A percentile compares a stretch with the other conserved stretches of the same genome.
These are phyloP conservation scores for Marchantia paleacea DNA, from an alignment of 225 moss, liverwort and hornwort species.

Conservation along the genomic window DNA sequence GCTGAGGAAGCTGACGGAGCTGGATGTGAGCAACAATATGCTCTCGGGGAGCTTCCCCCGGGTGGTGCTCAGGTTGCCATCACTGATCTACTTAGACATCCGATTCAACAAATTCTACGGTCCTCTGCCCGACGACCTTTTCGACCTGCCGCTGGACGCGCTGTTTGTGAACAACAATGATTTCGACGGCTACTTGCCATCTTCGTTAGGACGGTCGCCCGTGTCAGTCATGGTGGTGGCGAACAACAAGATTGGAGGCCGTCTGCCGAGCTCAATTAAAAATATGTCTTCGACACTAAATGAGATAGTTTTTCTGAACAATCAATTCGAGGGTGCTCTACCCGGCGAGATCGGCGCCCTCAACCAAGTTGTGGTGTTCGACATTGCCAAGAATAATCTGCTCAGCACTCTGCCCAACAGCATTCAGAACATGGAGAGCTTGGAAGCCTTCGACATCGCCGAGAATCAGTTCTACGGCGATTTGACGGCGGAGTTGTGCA, in stretches of 20 bases:
- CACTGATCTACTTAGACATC: constrained; percentile 62
- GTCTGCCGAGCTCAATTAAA: constrained; percentile 54
- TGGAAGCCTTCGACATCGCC: constrained; percentile 49
- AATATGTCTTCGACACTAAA: constrained; percentile 43
- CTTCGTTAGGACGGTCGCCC: constrained; percentile 56
- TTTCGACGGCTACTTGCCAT: constrained; percentile 63
- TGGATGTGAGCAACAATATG: constrained; percentile 86
- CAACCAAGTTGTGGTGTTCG: constrained; percentile 48
- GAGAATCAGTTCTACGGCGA: constrained; percentile 61
- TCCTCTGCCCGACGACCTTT: constrained; percentile 55
- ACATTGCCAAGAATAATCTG: constrained; percentile 52
- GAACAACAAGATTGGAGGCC: constrained; percentile 57
- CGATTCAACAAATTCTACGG: constrained; percentile 74
- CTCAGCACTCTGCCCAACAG: constrained; percentile 50
- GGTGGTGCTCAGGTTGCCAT: constrained; percentile 52
- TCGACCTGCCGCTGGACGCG: constrained; percentile 64
- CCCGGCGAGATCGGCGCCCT: constrained; percentile 54
- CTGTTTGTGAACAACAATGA: constrained; percentile 82
- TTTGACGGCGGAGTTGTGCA: constrained; percentile 52
- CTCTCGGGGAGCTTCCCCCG: constrained; percentile 63
- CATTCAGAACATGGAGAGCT: constrained; percentile 48
- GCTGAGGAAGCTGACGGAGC: constrained; percentile 53
- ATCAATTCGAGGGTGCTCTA: constrained; percentile 50
- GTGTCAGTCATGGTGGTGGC: constrained; percentile 77
- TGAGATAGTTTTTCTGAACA: constrained; percentile 63